phyloP scores from a whole-genome alignment of 192 early-diverging fungal species.

The Chytriomyces confervae region DNA sequence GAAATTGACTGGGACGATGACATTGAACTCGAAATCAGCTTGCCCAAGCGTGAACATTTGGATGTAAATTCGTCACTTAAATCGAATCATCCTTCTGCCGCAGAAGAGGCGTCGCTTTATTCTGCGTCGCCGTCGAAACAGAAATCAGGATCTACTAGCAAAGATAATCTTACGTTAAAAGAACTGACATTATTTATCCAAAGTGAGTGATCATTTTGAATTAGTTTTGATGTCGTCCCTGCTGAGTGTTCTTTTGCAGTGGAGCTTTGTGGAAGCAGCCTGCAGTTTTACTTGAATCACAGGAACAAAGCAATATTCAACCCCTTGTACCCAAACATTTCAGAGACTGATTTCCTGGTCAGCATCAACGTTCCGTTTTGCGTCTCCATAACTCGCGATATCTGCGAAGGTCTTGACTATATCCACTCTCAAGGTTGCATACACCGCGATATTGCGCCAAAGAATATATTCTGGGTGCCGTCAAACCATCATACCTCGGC shows the following conservation, averaged over 20 bases:
- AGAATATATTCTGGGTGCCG: constrained; percentile 52
- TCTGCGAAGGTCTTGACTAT: constrained; percentile 79
- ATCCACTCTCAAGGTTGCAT: constrained; percentile 76
- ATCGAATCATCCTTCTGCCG: no score
- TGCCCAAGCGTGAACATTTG: not conserved
- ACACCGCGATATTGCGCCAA: constrained; percentile 59
- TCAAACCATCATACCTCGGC: not conserved
- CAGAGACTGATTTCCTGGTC: constrained; percentile 49
- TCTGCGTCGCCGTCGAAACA: no score
- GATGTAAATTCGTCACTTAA: no score
- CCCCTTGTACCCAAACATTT: not conserved
- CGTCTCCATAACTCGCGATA: constrained; percentile 65
- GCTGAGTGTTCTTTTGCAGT: constrained; percentile 46
- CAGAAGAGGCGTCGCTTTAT: no score
- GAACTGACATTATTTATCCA: constrained; percentile 55
- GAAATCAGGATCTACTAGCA: not conserved
- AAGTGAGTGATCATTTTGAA: constrained; percentile 32
- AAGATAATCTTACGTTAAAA: not conserved
- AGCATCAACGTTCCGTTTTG: constrained; percentile 56
- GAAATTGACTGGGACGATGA: constrained; percentile 37
- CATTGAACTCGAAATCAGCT: constrained; percentile 34
- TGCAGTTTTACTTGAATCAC: constrained; percentile 63
- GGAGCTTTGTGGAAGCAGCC: constrained; percentile 78
- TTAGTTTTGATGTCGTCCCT: constrained; percentile 52
- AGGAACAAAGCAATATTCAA: constrained; percentile 39